A percentile compares a stretch with the other conserved stretches of the same genome.
These are phyloP conservation scores for Rhinocladiella mackenziei DNA, from an alignment of 2,329 filamentous ascomycete species.

Conservation along the genomic window DNA sequence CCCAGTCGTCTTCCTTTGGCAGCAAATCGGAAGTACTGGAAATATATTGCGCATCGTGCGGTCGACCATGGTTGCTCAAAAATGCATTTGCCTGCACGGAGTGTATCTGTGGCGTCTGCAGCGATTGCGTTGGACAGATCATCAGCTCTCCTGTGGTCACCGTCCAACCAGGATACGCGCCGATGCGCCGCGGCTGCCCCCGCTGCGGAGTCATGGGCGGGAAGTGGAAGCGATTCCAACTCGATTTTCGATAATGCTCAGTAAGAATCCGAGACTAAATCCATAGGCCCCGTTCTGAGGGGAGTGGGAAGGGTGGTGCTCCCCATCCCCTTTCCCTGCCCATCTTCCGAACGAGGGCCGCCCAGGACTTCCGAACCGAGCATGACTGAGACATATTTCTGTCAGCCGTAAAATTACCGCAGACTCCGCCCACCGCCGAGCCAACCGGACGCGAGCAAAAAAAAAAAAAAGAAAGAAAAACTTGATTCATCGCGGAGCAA, in stretches of 20 bases:
- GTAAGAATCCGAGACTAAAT: conserved; percentile 10
- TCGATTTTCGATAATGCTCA: conserved; percentile 42
- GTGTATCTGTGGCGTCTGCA: conserved; percentile 90
- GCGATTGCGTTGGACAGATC: conserved; percentile 65
- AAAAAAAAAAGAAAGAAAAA: conserved; percentile 4
- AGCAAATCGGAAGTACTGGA: conserved; percentile 58
- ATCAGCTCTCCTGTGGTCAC: conserved; percentile 40
- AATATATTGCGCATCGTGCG: conserved; percentile 89
- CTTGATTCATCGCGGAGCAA: conserved; percentile 15
- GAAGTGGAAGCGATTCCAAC: conserved; percentile 48
- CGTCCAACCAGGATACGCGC: conserved; percentile 32
- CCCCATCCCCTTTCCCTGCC: conserved; percentile 4
- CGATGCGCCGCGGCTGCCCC: conserved; percentile 42
- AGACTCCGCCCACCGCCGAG: conserved; percentile 25
- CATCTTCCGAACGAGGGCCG: conserved; percentile 10
- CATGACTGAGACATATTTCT: conserved; percentile 26
- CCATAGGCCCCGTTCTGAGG: conserved; percentile 7
- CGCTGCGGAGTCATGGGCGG: conserved; percentile 44
- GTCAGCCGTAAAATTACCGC: conserved; percentile 28
- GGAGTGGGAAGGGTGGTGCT: conserved; percentile 4
- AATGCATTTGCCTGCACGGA: conserved; percentile 93
- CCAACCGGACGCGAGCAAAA: conserved; percentile 20
- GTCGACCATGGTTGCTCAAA: conserved; percentile 68
- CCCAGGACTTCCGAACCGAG: conserved; percentile 19
- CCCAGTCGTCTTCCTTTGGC: conserved; percentile 54